Evolutionary conservation across 441 rosid genomes (phyloP), one percentile per base, ranked within the genome.

Genomic region (Erodium moschatum): DNA sequence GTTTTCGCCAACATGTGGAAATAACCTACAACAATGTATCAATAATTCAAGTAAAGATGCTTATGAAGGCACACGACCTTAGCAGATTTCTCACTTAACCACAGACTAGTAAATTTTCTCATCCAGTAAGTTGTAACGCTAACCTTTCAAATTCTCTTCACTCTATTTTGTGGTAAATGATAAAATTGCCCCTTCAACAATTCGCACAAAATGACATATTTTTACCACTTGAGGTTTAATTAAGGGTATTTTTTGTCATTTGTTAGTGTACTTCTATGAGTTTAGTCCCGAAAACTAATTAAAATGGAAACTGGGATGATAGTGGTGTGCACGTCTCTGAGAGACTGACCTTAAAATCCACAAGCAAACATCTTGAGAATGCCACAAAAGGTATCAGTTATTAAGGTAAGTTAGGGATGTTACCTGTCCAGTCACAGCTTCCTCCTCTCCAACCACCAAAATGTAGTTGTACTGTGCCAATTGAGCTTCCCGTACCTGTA

Each of bases 401-500:
- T 16, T 64, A 42, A 15, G 68, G 18, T 9, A 13, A 6, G 33
- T 5, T 24, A 24, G 11, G 1, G 16, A 16, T 5, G 46, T 27
- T 68, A 95, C 99, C 99, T 89, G 84, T 78, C 91, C 91, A 29
- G 85, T 85, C 71, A 77, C 77, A 35, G 88, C 81, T 81, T 95
- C 99, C 44, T 84, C 84, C 78, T 92, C 97, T 40, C 99, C 99
- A 13, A 95, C 98, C 12, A 95, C 98, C 69, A 95, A 80, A 71
- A 95, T 95, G 78, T 82, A 90, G 78, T 90, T 95, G 85, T 85
- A 95, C 71, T 93, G 97, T 0, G 99, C 95, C 75, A 90, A 74
- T 84, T 92, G 99, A 76, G 99, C 99, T 85, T 95, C 97, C 66
- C 96, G 81, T 24, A 95, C 84, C 99, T 95, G 83, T 68, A 77